A percentile compares a stretch with the other conserved stretches of the same genome.
These are phyloP conservation scores for Capsicum chinense DNA, from an alignment of 257 asterid genomes.

Conservation along the genomic window DNA sequence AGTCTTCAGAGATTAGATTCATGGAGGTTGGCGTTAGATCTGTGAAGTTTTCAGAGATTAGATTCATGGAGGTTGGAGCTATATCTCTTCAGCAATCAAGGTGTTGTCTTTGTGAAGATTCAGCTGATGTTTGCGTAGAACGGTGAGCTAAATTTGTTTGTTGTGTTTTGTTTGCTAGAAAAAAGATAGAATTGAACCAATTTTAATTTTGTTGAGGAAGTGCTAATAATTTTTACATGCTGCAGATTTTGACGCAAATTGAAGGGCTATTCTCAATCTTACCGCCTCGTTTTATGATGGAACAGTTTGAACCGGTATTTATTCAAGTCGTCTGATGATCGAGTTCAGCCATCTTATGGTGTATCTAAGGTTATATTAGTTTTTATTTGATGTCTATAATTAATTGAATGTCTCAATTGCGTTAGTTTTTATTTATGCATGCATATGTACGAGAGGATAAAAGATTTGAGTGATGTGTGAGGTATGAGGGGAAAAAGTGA, in stretches of 20 bases:
- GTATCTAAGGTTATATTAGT: neutral
- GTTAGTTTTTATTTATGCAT: neutral
- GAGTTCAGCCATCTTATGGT: neutral
- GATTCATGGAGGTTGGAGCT: neutral
- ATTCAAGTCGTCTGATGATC: too few relatives aligned
- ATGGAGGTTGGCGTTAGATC: neutral
- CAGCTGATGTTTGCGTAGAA: neutral
- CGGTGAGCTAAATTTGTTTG: neutral
- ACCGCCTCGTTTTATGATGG: neutral
- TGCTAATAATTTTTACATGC: neutral
- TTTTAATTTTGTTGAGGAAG: neutral
- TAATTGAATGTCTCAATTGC: neutral
- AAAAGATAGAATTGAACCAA: neutral
- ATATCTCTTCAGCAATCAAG: neutral
- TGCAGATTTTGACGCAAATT: neutral
- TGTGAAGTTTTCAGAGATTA: neutral
- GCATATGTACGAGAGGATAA: conserved; percentile 24
- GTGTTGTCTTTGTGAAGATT: neutral
- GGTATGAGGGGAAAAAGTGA: neutral
- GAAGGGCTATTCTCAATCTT: neutral
- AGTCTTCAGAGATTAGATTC: neutral
- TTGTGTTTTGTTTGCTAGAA: neutral
- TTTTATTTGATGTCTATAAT: neutral
- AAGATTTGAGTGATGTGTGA: neutral
- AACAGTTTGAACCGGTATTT: neutral